phyloP scores from a whole-genome alignment of 2,329 filamentous ascomycete species.

The Penicillium sp. region DNA sequence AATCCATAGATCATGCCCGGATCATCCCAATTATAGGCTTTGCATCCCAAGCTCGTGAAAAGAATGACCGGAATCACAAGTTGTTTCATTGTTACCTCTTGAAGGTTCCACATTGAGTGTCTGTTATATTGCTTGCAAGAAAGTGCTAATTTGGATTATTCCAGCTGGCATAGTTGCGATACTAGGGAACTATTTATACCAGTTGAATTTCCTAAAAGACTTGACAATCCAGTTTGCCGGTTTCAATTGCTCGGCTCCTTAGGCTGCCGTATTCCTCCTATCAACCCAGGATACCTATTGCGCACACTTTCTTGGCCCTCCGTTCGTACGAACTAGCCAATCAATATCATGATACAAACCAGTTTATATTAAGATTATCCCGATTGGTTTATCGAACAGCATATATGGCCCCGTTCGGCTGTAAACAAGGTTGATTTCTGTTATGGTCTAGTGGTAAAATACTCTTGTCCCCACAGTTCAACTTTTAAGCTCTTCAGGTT shows the following conservation, averaged over 20 bases:
- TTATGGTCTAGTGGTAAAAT: too few relatives aligned
- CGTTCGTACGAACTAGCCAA: slow-evolving; percentile 10
- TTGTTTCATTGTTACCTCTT: neutral
- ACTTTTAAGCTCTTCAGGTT: too few relatives aligned
- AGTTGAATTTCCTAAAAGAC: neutral
- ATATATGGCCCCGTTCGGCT: too few relatives aligned
- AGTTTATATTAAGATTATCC: too few relatives aligned
- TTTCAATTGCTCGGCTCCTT: neutral
- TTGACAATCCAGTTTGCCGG: neutral
- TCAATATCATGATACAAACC: too few relatives aligned
- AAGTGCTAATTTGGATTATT: neutral
- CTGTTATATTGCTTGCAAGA: neutral
- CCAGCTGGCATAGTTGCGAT: neutral
- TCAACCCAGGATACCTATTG: neutral
- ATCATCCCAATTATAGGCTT: neutral
- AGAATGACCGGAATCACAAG: neutral
- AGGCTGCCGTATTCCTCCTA: neutral
- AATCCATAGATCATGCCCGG: neutral
- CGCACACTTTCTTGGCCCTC: neutral
- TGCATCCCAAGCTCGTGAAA: neutral
- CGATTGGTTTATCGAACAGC: too few relatives aligned
- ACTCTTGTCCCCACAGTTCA: too few relatives aligned
- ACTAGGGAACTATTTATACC: neutral
- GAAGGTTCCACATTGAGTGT: neutral
- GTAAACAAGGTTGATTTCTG: too few relatives aligned